Evolutionary conservation across 805 yeast genomes (phyloP), one percentile per base, ranked within the genome.

Genomic region (Zygosaccharomyces gambellarensis): DNA sequence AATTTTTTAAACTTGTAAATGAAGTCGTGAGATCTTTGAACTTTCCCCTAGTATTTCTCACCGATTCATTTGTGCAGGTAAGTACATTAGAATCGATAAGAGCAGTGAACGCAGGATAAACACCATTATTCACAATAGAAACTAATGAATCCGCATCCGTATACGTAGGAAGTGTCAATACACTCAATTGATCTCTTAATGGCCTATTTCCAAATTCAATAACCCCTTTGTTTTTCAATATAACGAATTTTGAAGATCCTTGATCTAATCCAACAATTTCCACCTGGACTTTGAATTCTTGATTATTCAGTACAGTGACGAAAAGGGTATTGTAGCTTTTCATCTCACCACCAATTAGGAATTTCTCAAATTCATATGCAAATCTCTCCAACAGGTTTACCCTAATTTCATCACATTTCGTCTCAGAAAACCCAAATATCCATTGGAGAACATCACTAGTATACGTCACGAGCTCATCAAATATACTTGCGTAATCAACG

Each of bases 51-150:
- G 89, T 75, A 3, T 70, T 60, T 2, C 70, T 63, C 5, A 81
- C 67, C 0, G 73, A 64, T 1, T 69, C 75, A 3, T 68, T 57
- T 19, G 54, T 31, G 39, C 50, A 38, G 36, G 53, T 4, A 29
- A 40, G 22, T 19, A 50, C 54, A 46, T 41, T 57, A 47, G 28
- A 57, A 48, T 19, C 70, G 56, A 44, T 36, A 14, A 53, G 17
- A 8, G 78, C 72, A 39, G 86, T 87, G 60, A 90, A 84, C 54
- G 82, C 80, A 0, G 94, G 87, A 0, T 81, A 73, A 21, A 89
- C 71, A 1, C 90, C 95, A 34, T 78, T 68, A 46, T 76, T 77
- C 21, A 89, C 65, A 25, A 90, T 65, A 0, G 80, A 70, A 55
- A 81, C 73, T n/a, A 90, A 60, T 25, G 74, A 71, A 43, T 83